phyloP scores from a whole-genome alignment of 2,329 filamentous ascomycete species.

The Colletotrichum sp. region DNA sequence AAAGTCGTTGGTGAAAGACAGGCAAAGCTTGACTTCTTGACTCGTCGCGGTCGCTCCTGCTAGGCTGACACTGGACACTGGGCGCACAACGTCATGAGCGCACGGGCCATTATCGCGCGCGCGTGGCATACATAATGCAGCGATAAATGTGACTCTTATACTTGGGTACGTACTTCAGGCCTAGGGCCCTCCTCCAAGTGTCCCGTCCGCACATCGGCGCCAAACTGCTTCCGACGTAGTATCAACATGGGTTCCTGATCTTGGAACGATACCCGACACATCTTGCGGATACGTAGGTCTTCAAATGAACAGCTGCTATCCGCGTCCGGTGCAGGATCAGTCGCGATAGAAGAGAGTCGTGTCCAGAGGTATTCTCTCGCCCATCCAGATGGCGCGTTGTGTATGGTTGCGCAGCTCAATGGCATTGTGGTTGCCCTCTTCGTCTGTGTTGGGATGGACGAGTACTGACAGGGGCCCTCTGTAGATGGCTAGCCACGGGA shows the following conservation, averaged over 20 bases:
- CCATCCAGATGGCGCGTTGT: slow-evolving; percentile 76
- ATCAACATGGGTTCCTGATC: neutral
- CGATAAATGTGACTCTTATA: neutral
- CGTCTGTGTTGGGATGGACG: slow-evolving; percentile 82
- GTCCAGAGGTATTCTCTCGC: slow-evolving; percentile 69
- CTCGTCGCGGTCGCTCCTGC: neutral
- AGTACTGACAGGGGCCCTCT: slow-evolving; percentile 80
- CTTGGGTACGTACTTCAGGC: neutral
- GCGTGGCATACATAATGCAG: neutral
- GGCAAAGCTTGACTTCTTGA: neutral
- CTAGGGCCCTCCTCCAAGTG: neutral
- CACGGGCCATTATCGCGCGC: neutral
- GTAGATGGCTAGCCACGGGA: slow-evolving; percentile 84
- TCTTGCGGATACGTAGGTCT: neutral
- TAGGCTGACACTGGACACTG: neutral
- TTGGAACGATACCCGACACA: neutral
- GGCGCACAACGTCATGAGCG: neutral
- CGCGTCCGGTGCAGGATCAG: neutral
- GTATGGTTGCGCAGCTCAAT: slow-evolving; percentile 63
- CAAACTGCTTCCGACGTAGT: neutral
- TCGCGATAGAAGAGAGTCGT: slow-evolving; percentile 7
- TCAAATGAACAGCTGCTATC: neutral
- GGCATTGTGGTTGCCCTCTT: slow-evolving; percentile 34
- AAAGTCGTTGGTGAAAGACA: neutral
- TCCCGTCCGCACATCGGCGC: neutral